These are phyloP conservation scores for Fusarium duplospermum DNA, from an alignment of 2,329 filamentous ascomycete species.

Conservation along the genomic window DNA sequence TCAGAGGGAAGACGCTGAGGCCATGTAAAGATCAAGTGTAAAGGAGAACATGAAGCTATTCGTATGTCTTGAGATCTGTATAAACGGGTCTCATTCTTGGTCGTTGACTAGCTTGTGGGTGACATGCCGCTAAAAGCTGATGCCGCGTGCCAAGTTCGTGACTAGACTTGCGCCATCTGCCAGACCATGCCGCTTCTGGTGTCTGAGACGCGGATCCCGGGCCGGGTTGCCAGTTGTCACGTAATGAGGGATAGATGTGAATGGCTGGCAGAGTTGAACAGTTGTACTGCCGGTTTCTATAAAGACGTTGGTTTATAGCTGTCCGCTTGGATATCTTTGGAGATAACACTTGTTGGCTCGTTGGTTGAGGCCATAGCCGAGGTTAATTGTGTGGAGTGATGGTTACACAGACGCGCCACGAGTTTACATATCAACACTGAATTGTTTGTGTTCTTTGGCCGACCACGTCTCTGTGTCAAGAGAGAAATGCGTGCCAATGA, in stretches of 20 bases:
- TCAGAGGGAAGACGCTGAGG: background rate
- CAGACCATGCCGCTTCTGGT: background rate
- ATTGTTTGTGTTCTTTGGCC: background rate
- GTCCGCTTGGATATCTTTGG: background rate
- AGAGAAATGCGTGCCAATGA: background rate
- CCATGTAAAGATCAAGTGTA: background rate
- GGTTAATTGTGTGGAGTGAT: background rate
- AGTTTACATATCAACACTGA: background rate
- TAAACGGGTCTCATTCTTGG: background rate
- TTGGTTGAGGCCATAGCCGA: background rate
- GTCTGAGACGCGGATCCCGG: background rate
- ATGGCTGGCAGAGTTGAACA: background rate
- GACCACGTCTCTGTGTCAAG: background rate
- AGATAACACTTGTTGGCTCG: background rate
- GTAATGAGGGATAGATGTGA: background rate
- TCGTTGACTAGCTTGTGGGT: background rate
- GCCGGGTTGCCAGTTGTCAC: background rate
- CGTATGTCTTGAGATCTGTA: background rate
- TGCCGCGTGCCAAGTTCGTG: background rate
- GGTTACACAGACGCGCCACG: background rate
- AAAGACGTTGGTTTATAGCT: background rate
- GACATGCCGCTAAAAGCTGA: background rate
- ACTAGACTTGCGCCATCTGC: background rate
- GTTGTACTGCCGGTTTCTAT: background rate
- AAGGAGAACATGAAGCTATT: background rate